These are phyloP conservation scores for Leptographium lundbergii DNA, from an alignment of 2,329 filamentous ascomycete species.

Conservation along the genomic window DNA sequence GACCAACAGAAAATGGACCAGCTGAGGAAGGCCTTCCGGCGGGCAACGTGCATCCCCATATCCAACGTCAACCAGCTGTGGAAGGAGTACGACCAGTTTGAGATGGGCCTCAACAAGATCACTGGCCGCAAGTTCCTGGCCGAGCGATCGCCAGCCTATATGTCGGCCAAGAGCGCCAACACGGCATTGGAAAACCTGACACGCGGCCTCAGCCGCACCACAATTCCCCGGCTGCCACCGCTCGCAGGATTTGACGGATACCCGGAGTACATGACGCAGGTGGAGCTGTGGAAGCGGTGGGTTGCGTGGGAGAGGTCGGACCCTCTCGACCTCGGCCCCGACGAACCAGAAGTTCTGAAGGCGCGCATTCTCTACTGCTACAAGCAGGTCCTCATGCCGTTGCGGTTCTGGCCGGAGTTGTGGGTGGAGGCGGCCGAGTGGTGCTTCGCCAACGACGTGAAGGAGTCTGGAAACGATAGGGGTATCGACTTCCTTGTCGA, in stretches of 20 bases:
- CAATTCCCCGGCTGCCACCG: slow-evolving; percentile 70
- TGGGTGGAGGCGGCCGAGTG: slow-evolving; percentile 94
- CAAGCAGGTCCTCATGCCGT: slow-evolving; percentile 83
- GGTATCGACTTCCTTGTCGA: slow-evolving; percentile 70
- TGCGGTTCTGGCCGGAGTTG: slow-evolving; percentile 89
- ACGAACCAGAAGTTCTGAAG: slow-evolving; percentile 64
- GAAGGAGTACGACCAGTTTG: slow-evolving; percentile 97
- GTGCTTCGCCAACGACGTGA: slow-evolving; percentile 67
- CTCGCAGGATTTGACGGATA: slow-evolving; percentile 78
- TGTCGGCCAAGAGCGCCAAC: slow-evolving; percentile 87
- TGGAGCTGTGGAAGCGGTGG: slow-evolving; percentile 87
- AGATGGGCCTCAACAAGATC: slow-evolving; percentile 85
- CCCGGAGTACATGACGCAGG: slow-evolving; percentile 69
- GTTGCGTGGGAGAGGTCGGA: slow-evolving; percentile 92
- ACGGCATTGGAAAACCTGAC: slow-evolving; percentile 86
- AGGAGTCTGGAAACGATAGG: slow-evolving; percentile 42
- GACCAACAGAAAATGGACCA: slow-evolving; percentile 97
- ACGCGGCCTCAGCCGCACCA: slow-evolving; percentile 60
- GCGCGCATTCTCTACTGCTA: slow-evolving; percentile 80
- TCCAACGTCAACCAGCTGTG: slow-evolving; percentile 72
- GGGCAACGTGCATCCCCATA: slow-evolving; percentile 77
- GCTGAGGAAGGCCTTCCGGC: slow-evolving; percentile 83
- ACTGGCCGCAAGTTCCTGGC: slow-evolving; percentile 91
- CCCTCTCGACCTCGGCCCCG: slow-evolving; percentile 70
- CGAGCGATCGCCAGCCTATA: slow-evolving; percentile 84